A percentile compares a stretch with the other conserved stretches of the same genome.
phyloP scores from a whole-genome alignment of 208 protist genomes.

The Acanthamoeba castellanii region DNA sequence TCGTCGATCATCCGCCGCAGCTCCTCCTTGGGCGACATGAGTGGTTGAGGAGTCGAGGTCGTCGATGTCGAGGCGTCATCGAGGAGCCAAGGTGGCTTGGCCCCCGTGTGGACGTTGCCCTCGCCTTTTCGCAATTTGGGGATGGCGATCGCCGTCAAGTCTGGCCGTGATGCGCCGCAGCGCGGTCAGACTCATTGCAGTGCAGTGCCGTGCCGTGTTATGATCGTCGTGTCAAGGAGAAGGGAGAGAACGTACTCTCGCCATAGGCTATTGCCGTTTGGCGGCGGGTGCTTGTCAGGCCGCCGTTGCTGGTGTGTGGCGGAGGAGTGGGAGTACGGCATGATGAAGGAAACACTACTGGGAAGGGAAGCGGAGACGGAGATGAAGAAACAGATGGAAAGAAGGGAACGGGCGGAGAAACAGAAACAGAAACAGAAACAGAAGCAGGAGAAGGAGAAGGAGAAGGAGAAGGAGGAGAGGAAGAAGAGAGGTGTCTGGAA shows the following conservation, averaged over 20 bases:
- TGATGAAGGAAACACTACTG: background rate
- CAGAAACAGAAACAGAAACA: background rate
- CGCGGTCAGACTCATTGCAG: background rate
- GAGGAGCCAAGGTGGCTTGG: background rate
- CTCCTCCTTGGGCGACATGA: background rate
- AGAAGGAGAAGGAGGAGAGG: background rate
- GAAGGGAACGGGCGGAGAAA: background rate
- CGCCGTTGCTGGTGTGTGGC: background rate
- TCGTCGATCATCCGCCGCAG: background rate
- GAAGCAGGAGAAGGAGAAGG: background rate
- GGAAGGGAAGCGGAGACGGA: background rate
- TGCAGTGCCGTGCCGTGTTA: no score
- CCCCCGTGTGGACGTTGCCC: constrained; percentile 2
- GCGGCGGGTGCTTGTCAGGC: background rate
- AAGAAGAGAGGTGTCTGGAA: background rate
- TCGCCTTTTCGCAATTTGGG: background rate
- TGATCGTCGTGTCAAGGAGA: background rate
- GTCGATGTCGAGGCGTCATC: background rate
- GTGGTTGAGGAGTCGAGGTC: no score
- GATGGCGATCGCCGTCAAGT: background rate
- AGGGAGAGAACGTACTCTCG: background rate
- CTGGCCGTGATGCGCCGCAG: background rate
- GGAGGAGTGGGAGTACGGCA: background rate
- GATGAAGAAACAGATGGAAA: background rate
- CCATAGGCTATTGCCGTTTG: background rate